Conservation (phyloP, 495 filamentous ascomycete genomes). For the Cairneyella variabilis region DNA sequence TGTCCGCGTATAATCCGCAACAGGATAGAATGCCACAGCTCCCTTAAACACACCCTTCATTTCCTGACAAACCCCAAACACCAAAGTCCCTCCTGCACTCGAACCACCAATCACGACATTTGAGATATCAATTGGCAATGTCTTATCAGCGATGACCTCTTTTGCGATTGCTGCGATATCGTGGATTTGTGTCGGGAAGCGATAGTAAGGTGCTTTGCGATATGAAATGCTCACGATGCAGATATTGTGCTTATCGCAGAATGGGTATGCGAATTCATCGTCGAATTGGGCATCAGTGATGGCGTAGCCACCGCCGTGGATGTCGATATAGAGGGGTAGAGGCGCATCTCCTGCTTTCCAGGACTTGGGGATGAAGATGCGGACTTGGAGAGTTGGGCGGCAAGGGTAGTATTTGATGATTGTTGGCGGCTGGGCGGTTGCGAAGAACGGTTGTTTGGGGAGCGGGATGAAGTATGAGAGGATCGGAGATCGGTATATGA, state of each 20-base stretch:
- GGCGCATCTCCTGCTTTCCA: constrained; percentile 24
- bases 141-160: constrained; percentile 22
- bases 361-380: constrained; percentile 33
- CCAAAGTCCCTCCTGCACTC: constrained; percentile 34
- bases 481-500: no score
- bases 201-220: constrained; percentile 29
- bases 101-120: constrained; percentile 34
- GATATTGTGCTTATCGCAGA: constrained; percentile 29
- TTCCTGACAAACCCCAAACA: constrained; percentile 29
- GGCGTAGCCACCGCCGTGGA: constrained; percentile 36
- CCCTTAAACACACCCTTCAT: constrained; percentile 31
- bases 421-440: no score
- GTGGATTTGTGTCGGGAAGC: constrained; percentile 29
- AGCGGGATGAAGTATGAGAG: no score
- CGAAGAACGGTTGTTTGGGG: no score
- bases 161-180: constrained; percentile 27
- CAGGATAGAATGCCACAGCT: constrained; percentile 32
- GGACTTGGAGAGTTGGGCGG: constrained; percentile 28
- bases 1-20: constrained; percentile 32
- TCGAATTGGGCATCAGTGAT: constrained; percentile 27
- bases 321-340: constrained; percentile 35
- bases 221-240: constrained; percentile 35
- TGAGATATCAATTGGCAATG: constrained; percentile 24
- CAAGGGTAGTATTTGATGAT: constrained; percentile 30
- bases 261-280: constrained; percentile 30